A percentile compares a stretch with the other conserved stretches of the same genome.
Evolutionary conservation across 495 filamentous ascomycete genomes (phyloP).

Genomic region (Hypoxylon rickii): DNA sequence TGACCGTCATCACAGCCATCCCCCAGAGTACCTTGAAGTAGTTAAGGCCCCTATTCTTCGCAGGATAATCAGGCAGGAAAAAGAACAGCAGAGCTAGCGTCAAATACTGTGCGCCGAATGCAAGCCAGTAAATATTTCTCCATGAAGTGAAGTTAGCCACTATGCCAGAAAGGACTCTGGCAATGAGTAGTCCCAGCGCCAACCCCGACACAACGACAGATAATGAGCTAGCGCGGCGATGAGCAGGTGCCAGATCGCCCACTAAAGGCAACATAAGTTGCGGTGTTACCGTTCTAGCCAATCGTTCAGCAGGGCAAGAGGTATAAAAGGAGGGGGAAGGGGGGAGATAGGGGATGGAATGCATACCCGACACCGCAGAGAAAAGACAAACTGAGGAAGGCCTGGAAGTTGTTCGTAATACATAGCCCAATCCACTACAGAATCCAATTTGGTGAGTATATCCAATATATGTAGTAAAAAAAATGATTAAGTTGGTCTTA

Average conservation of each 20-base stretch:
- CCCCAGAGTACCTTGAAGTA: conserved; percentile 69
- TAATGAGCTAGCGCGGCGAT: conserved; percentile 65
- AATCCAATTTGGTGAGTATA: conserved; percentile 4
- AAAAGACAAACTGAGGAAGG: conserved; percentile 69
- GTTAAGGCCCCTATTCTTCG: conserved; percentile 65
- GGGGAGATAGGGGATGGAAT: background rate
- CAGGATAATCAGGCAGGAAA: conserved; percentile 78
- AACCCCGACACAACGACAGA: conserved; percentile 74
- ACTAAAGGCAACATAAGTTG: conserved; percentile 81
- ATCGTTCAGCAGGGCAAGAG: conserved; percentile 7
- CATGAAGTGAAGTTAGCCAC: conserved; percentile 70
- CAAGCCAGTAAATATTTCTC: conserved; percentile 77
- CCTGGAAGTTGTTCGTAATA: conserved; percentile 63
- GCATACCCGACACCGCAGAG: conserved; percentile 57
- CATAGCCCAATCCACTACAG: conserved; percentile 67
- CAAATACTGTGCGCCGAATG: conserved; percentile 70
- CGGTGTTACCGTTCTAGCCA: conserved; percentile 69
- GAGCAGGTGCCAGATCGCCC: conserved; percentile 70
- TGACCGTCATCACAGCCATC: conserved; percentile 61
- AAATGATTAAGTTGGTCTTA: conserved; percentile 33
- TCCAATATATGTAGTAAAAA: background rate
- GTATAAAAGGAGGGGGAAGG: background rate
- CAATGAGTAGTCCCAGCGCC: conserved; percentile 71
- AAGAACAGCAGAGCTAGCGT: conserved; percentile 68
- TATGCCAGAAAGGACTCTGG: conserved; percentile 72